A percentile compares a stretch with the other conserved stretches of the same genome.
Evolutionary conservation across 257 asterid species (phyloP).

Genomic region (Nicotiana knightiana): DNA sequence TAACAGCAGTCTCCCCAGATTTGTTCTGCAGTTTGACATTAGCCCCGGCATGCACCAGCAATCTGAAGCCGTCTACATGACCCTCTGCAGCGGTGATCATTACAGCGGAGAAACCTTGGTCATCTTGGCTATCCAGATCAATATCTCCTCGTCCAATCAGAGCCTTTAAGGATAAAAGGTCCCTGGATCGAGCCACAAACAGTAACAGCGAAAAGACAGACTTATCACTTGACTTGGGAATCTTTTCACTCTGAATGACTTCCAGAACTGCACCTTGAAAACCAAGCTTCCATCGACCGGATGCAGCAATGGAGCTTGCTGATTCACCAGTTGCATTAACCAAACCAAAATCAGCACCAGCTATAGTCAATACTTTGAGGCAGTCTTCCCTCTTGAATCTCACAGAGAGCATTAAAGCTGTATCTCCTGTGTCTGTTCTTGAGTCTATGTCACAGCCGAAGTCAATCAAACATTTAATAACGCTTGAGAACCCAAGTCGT

Average conservation of each 20-base stretch:
- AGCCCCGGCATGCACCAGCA: slow-evolving; percentile 73
- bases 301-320: slow-evolving; percentile 35
- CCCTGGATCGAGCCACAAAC: slow-evolving; percentile 66
- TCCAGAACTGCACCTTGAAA: slow-evolving; percentile 51
- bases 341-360: slow-evolving; percentile 71
- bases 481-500: slow-evolving; percentile 45
- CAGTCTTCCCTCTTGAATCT: slow-evolving; percentile 50
- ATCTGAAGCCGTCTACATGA: slow-evolving; percentile 62
- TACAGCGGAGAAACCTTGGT: slow-evolving; percentile 65
- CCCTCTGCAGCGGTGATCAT: slow-evolving; percentile 74
- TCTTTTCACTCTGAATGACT: slow-evolving; percentile 40
- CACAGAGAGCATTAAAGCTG: slow-evolving; percentile 52
- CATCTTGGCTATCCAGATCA: slow-evolving; percentile 57
- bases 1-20: slow-evolving; percentile 55
- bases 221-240: slow-evolving; percentile 44
- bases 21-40: slow-evolving; percentile 58
- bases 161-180: slow-evolving; percentile 43
- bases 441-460: slow-evolving; percentile 58
- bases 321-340: slow-evolving; percentile 48
- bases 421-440: slow-evolving; percentile 47
- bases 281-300: slow-evolving; percentile 38
- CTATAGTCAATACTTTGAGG: slow-evolving; percentile 48
- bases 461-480: slow-evolving; percentile 49
- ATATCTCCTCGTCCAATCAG: slow-evolving; percentile 34
- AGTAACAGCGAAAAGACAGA: slow-evolving; percentile 48